phyloP scores from a whole-genome alignment of 495 filamentous ascomycete species.

The Neurospora sp. region DNA sequence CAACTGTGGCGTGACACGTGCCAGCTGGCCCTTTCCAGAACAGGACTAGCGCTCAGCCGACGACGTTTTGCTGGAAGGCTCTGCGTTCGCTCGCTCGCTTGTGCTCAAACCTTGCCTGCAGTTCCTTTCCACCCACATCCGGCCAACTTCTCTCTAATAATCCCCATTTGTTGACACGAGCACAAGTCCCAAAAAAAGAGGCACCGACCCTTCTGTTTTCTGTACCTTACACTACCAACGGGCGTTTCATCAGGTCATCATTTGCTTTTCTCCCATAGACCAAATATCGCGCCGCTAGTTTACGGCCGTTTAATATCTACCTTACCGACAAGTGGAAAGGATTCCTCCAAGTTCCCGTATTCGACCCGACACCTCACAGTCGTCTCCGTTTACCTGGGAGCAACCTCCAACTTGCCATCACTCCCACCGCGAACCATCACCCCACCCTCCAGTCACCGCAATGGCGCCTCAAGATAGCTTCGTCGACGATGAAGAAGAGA shows the following conservation, averaged over 20 bases:
- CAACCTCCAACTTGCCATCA: constrained; percentile 1
- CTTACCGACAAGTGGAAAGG: neutral
- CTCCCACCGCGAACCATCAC: constrained; percentile 10
- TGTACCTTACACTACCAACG: constrained; percentile 18
- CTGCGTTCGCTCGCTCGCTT: constrained; percentile 12
- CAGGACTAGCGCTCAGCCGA: constrained; percentile 6
- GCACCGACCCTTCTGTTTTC: neutral
- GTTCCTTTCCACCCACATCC: constrained; percentile 15
- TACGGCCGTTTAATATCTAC: constrained; percentile 12
- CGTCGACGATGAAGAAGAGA: constrained; percentile 95
- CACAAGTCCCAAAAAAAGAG: neutral
- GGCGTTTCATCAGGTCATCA: constrained; percentile 11
- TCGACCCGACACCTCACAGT: neutral
- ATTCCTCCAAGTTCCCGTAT: neutral
- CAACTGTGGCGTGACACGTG: constrained; percentile 20
- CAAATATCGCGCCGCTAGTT: neutral
- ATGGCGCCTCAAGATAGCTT: constrained; percentile 88
- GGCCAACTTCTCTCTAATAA: constrained; percentile 12
- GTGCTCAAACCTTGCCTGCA: constrained; percentile 7
- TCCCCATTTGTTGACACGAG: neutral
- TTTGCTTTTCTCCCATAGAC: constrained; percentile 13
- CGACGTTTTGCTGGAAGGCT: constrained; percentile 25
- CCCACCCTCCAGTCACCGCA: constrained; percentile 23
- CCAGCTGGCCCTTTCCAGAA: constrained; percentile 5
- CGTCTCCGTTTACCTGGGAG: constrained; percentile 3